Evolutionary conservation across 768 basidiomycete species (phyloP), one percentile per base, ranked within the genome.

Genomic region (Hortiboletus flavorubellus): DNA sequence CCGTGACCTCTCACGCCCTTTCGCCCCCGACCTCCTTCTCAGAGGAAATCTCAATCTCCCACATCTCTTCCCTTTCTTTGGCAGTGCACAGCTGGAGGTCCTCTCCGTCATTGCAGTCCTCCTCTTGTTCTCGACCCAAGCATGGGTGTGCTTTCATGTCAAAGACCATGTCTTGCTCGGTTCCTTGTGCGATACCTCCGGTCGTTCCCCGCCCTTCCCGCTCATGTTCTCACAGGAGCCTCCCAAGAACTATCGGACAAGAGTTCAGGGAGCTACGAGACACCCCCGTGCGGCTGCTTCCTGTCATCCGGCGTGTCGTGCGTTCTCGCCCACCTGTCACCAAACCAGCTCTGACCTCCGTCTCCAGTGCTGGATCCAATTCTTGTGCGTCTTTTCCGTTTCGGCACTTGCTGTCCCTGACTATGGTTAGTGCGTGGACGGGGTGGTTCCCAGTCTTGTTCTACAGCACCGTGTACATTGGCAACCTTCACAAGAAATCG

Each of bases 401-500:
- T 10, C 10, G 8, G 12, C n/a, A 30, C 42, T 26, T 26, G 9
- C 18, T 35, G 60, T 51, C 41, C 21, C 35, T 59, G 16, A 64
- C 21, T 5, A n/a, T 43, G 16, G 15, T 11, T 53, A 92, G 91
- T 57, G 80, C 85, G 11, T 95, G 85, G 85, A 77, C 93, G 55
- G 89, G 83, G 8, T 98, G 96, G 96, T 97, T 96, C 65, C 94
- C 95, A 0, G 73, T 93, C 26, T 77, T 96, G 1, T 94, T 95
- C 72, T 95, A 93, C 74, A 87, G 86, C 4, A 88, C 89, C 2
- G 75, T 91, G 26, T 98, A 93, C 72, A 80, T 97, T 51, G 90
- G 91, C 11, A 94, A 96, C 62, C 78, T 96, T 11, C 84, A 97
- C 76, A 89, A 85, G 57, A 76, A 73, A 3, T 61, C 76, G 9